Conservation (phyloP, 2,329 filamentous ascomycete species). For the Calonectria crousiana region DNA sequence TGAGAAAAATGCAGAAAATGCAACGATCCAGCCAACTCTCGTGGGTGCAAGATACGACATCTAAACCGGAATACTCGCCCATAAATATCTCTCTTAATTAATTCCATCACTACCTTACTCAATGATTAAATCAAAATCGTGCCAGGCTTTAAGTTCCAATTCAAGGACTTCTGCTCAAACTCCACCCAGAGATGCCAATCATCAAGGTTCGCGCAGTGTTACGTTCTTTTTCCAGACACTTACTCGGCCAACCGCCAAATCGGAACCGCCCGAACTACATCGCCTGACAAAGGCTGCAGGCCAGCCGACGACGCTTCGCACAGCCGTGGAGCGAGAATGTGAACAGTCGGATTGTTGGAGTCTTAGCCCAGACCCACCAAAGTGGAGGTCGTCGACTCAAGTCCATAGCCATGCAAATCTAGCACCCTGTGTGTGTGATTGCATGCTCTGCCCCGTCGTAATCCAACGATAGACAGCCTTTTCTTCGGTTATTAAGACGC, state of each 20-base stretch:
- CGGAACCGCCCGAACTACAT: neutral
- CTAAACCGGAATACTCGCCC: neutral
- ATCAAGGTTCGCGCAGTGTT: neutral
- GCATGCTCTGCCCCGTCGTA: neutral
- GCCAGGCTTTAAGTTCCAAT: neutral
- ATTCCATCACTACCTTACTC: neutral
- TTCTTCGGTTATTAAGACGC: neutral
- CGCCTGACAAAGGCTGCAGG: neutral
- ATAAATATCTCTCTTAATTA: neutral
- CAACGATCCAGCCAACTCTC: conserved; percentile 7
- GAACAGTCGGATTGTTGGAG: neutral
- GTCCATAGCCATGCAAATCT: neutral
- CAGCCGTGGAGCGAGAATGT: neutral
- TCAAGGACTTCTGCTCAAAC: neutral
- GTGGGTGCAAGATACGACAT: conserved; percentile 28
- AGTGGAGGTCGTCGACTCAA: neutral
- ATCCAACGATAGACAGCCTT: neutral
- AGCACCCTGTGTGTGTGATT: neutral
- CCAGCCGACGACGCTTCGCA: neutral
- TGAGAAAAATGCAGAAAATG: conserved; percentile 29
- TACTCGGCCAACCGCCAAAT: neutral
- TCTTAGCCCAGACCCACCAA: neutral
- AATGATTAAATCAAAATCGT: neutral
- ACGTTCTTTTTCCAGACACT: too few species aligned
- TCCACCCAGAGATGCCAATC: neutral